Percentiles rank a stretch among this genome's conserved stretches.
Evolutionary conservation across 176 grass and related monocot genomes (phyloP).

Genomic region (Oryza nivara): DNA sequence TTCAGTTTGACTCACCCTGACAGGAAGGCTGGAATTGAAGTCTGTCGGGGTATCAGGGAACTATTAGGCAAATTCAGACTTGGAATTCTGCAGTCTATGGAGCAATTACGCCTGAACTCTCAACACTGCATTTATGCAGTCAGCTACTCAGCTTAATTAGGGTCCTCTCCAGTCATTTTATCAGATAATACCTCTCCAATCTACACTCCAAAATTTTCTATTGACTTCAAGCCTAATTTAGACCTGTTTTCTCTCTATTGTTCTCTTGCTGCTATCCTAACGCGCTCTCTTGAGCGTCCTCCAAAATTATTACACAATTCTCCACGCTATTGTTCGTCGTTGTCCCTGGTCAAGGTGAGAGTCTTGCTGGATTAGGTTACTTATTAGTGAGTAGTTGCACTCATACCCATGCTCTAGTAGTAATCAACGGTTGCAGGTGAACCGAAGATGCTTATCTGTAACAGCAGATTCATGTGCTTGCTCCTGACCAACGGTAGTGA

Average conservation of each 20-base stretch:
- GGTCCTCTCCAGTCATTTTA: no score
- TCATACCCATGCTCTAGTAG: no score
- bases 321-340: no score
- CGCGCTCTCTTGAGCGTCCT: no score
- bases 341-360: no score
- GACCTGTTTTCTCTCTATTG: no score
- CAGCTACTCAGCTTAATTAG: no score
- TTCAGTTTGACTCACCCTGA: not conserved
- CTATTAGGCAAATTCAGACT: not conserved
- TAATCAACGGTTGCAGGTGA: no score
- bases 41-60: not conserved
- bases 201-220: not conserved
- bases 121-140: not conserved
- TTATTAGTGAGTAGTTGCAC: no score
- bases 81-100: not conserved
- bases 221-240: not conserved
- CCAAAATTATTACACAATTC: no score
- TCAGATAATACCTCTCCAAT: not conserved
- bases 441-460: not conserved
- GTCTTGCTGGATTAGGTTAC: no score
- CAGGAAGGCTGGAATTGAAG: not conserved
- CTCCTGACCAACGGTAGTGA: not conserved
- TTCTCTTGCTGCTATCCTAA: no score
- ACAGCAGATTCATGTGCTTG: not conserved
- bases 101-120: not conserved